phyloP scores from a whole-genome alignment of 805 yeast species.

The Saccharomyces eubayanus region DNA sequence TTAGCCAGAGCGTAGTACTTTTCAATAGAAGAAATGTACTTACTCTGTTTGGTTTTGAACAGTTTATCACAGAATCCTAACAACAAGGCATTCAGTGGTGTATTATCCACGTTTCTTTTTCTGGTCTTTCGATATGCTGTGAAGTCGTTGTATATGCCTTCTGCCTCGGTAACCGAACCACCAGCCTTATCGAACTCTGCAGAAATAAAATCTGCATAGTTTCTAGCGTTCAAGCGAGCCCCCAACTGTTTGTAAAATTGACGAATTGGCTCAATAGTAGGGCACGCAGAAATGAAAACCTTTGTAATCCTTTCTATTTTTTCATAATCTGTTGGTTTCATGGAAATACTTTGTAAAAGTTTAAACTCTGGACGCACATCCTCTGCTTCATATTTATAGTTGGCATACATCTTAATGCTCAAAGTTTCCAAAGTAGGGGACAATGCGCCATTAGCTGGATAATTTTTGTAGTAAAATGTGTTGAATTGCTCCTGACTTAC shows the following conservation, averaged over 20 bases:
- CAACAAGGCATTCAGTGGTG: neutral
- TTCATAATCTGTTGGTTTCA: slow-evolving; percentile 10
- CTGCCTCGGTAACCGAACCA: slow-evolving; percentile 19
- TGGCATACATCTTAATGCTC: slow-evolving; percentile 20
- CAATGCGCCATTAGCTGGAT: slow-evolving; percentile 4
- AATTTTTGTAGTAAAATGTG: slow-evolving; percentile 12
- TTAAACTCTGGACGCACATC: slow-evolving; percentile 11
- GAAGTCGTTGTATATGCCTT: slow-evolving; percentile 18
- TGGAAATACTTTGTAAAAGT: slow-evolving; percentile 16
- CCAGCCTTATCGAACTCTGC: slow-evolving; percentile 20
- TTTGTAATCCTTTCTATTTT: slow-evolving; percentile 13
- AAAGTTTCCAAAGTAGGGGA: slow-evolving; percentile 15
- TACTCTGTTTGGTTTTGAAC: neutral
- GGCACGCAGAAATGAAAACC: slow-evolving; percentile 16
- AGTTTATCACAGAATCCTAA: neutral
- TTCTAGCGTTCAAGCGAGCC: slow-evolving; percentile 14
- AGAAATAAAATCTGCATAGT: slow-evolving; percentile 16
- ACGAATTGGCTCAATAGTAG: slow-evolving; percentile 15
- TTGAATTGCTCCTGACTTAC: slow-evolving; percentile 9
- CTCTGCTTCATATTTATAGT: slow-evolving; percentile 8
- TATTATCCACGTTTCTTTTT: neutral
- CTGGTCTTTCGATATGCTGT: slow-evolving; percentile 7
- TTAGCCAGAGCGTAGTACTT: neutral
- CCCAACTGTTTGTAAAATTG: slow-evolving; percentile 16
- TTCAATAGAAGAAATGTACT: neutral